Percentiles rank a stretch among this genome's conserved stretches.
Conservation (phyloP, 441 rosid genomes). For the Capsella rubella region DNA sequence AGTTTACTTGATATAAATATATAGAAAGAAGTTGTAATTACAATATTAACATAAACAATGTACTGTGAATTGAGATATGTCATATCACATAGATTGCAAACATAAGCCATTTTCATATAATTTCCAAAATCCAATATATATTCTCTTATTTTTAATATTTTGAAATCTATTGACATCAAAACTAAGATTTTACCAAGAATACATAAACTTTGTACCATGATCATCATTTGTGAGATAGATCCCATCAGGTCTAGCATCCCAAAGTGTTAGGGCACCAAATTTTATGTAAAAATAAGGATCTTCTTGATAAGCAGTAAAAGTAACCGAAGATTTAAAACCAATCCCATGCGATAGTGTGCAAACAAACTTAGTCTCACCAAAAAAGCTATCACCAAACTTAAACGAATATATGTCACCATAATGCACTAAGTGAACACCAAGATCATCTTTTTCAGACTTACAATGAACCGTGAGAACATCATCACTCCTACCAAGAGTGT, state of each 20-base stretch:
- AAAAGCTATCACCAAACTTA: neutral
- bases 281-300: neutral
- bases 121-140: too few relatives aligned
- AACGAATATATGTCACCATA: neutral
- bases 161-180: too few relatives aligned
- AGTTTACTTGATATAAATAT: too few relatives aligned
- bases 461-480: neutral
- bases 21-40: too few relatives aligned
- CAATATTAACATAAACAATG: too few relatives aligned
- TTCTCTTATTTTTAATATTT: too few relatives aligned
- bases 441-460: neutral
- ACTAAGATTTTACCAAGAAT: too few relatives aligned
- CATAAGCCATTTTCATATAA: too few relatives aligned
- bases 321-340: neutral
- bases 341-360: neutral
- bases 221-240: too few relatives aligned
- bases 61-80: too few relatives aligned
- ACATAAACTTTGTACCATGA: too few relatives aligned
- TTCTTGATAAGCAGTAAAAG: neutral
- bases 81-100: too few relatives aligned
- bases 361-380: neutral
- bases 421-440: neutral
- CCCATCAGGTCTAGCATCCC: neutral
- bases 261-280: neutral
- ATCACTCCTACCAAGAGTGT: neutral